phyloP scores from a whole-genome alignment of 1,284 basidiomycete genomes.

The Papiliotrema laurentii region DNA sequence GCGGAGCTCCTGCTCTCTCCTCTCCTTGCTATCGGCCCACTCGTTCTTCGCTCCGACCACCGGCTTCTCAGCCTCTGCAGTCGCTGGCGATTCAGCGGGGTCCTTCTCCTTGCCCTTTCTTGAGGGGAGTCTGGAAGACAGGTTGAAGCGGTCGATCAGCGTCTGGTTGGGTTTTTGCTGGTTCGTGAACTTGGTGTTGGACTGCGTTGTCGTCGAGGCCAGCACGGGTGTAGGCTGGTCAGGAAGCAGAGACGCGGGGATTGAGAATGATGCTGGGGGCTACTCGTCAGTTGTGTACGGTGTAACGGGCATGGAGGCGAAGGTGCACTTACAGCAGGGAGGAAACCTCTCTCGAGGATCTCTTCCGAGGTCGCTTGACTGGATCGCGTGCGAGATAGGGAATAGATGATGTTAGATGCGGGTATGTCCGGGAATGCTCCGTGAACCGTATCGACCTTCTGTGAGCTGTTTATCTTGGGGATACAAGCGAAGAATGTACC shows the following conservation, averaged over 20 bases:
- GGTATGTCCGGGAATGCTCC: slow-evolving; percentile 45
- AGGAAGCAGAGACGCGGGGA: slow-evolving; percentile 29
- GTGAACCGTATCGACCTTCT: slow-evolving; percentile 45
- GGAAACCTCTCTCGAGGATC: slow-evolving; percentile 41
- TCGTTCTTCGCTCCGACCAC: not conserved
- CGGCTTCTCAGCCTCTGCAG: not conserved
- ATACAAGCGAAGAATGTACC: slow-evolving; percentile 19
- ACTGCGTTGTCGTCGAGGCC: slow-evolving; percentile 12
- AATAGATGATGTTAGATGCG: slow-evolving; percentile 41
- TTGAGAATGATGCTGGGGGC: slow-evolving; percentile 28
- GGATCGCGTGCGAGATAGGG: slow-evolving; percentile 42
- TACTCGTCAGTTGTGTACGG: slow-evolving; percentile 7
- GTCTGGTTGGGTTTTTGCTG: slow-evolving; percentile 12
- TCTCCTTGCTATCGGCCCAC: slow-evolving; percentile 43
- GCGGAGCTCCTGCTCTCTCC: slow-evolving; percentile 35
- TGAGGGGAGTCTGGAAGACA: slow-evolving; percentile 18
- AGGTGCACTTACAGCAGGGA: slow-evolving; percentile 37
- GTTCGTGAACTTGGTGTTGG: slow-evolving; percentile 6
- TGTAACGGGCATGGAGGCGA: not conserved
- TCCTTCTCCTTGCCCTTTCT: slow-evolving; percentile 25
- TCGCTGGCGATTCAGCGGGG: not conserved
- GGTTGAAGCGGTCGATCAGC: slow-evolving; percentile 38
- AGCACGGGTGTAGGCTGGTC: slow-evolving; percentile 13
- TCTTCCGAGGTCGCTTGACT: slow-evolving; percentile 46
- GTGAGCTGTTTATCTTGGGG: not conserved